A percentile compares a stretch with the other conserved stretches of the same genome.
phyloP scores from a whole-genome alignment of 305 asterid genomes.

The Monarda citriodora region DNA sequence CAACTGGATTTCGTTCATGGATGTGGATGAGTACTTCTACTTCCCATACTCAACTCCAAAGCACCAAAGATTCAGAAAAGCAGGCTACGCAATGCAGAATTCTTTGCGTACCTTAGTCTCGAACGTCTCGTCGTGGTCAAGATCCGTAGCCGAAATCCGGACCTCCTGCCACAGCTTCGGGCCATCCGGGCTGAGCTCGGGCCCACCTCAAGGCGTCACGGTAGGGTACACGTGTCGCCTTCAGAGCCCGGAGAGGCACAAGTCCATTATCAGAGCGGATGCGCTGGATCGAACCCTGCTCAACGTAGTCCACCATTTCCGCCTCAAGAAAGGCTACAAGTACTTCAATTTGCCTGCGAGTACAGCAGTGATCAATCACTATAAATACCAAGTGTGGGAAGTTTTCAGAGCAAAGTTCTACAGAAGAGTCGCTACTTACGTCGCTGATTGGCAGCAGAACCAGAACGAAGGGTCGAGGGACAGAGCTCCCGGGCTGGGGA shows the following conservation, averaged over 20 bases:
- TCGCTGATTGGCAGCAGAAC: conserved; percentile 88
- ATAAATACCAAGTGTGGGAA: conserved; percentile 95
- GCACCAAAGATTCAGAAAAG: conserved; percentile 34
- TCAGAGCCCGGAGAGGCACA: conserved; percentile 96
- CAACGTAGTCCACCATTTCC: conserved; percentile 96
- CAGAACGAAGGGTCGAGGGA: conserved; percentile 97
- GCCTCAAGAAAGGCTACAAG: conserved; percentile 55
- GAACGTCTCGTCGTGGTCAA: conserved; percentile 60
- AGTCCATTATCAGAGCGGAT: conserved; percentile 80
- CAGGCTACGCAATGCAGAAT: conserved; percentile 47
- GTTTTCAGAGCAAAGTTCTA: conserved; percentile 83
- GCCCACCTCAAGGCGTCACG: conserved; percentile 77
- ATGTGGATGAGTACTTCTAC: conserved; percentile 93
- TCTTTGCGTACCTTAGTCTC: conserved; percentile 59
- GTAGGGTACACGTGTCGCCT: conserved; percentile 93
- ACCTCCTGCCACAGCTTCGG: conserved; percentile 94
- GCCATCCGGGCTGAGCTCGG: conserved; percentile 75
- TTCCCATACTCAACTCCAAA: conserved; percentile 58
- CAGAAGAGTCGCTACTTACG: conserved; percentile 94
- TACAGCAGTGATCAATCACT: conserved; percentile 76
- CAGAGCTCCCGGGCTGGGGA: conserved; percentile 94
- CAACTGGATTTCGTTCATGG: conserved; percentile 92
- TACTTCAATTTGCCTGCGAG: conserved; percentile 72
- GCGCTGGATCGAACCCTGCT: conserved; percentile 76
- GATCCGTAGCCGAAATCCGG: conserved; percentile 69